phyloP scores from a whole-genome alignment of 805 yeast species.

The Candida ficus region DNA sequence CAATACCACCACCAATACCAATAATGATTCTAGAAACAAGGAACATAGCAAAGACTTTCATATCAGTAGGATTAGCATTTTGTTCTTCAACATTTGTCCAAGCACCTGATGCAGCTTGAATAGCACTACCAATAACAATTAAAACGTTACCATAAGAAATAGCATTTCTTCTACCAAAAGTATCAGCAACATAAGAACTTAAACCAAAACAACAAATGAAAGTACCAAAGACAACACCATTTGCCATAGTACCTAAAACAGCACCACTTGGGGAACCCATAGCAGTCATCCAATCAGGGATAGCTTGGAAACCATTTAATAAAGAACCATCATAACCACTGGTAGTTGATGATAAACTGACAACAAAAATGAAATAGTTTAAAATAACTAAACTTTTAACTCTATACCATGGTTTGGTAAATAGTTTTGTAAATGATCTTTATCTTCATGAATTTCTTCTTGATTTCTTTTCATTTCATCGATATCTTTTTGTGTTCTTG shows the following conservation, averaged over 20 bases:
- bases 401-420: conserved; percentile 19
- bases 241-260: conserved; percentile 34
- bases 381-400: conserved; percentile 34
- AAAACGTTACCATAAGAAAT: conserved; percentile 16
- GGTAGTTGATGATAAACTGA: conserved; percentile 41
- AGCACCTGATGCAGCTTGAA: conserved; percentile 8
- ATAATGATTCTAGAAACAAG: conserved; percentile 34
- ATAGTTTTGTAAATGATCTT: background rate
- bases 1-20: conserved; percentile 41
- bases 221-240: conserved; percentile 38
- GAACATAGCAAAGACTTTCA: conserved; percentile 8
- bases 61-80: background rate
- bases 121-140: conserved; percentile 18
- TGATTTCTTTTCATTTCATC: too few species aligned
- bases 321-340: conserved; percentile 44
- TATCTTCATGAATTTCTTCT: background rate
- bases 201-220: conserved; percentile 26
- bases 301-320: conserved; percentile 45
- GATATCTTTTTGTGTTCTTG: too few species aligned
- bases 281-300: conserved; percentile 32
- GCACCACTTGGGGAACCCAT: conserved; percentile 37
- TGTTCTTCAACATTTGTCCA: conserved; percentile 23
- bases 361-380: conserved; percentile 32
- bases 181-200: conserved; percentile 30
- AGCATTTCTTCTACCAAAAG: conserved; percentile 34